Evolutionary conservation across 495 filamentous ascomycete genomes (phyloP), one percentile per base, ranked within the genome.

Genomic region (Podospora bellae-mahoneyi): DNA sequence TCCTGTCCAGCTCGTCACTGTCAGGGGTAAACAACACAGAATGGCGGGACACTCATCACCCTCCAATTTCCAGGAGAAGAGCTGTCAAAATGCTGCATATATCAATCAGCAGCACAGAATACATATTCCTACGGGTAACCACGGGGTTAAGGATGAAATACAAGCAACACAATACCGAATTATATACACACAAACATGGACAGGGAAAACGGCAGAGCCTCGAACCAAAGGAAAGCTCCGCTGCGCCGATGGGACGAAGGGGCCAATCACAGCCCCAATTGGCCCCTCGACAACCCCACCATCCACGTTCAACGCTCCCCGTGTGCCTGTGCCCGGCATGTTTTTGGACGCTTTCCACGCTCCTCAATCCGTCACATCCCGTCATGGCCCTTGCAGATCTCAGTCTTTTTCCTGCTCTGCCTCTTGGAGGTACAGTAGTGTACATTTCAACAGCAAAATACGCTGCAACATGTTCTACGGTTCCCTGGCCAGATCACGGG

Each of bases 281-380:
- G 13, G 5, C 18, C 2, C 61, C 23, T 30, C 27, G n/a, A 19
- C 48, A 54, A 39, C 27, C 28, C 68, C 64, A 54, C 60, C 64
- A 57, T 34, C 27, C 61, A 63, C 61, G 61, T 64, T 56, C 68
- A 56, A 65, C 28, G 34, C 61, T 27, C 62, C 57, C 19, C 30
- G 27, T 63, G 57, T 61, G 59, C 48, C 19, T 63, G 57, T 61
- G 59, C 48, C 19, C 34, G 23, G 19, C 15, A 44, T 34, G 27
- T n/a, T 48, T 63, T 44, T 62, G 15, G 60, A 62, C 60, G 60
- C 20, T 23, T 59, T 32, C 3, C 30, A 32, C 30, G 30, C 30
- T 32, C 30, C 54, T 23, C 20, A 16, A 61, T 64, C 67, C 72
- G 71, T 73, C 71, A 69, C 65, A 64, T 62, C 68, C 72, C 72